Percentiles rank a stretch among this genome's conserved stretches.
Conservation (phyloP, 371 early-diverging fungal genomes). For the Mortierella sp. region DNA sequence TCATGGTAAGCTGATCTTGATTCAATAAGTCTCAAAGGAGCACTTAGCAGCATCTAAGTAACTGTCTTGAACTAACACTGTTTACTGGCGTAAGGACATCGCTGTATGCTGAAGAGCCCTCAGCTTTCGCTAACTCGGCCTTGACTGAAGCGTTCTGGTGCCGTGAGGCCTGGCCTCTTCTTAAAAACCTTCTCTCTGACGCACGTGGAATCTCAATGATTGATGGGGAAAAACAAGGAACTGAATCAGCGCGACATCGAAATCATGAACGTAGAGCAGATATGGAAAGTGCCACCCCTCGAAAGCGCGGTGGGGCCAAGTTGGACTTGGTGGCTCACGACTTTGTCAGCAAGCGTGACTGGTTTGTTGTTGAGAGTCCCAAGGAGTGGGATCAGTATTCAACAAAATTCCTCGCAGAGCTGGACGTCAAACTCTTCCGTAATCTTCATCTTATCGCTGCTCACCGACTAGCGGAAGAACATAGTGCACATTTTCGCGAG, state of each 20-base stretch:
- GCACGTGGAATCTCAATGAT: conserved; percentile 15
- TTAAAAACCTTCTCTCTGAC: conserved; percentile 19
- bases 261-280: conserved; percentile 7
- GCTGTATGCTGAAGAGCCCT: conserved; percentile 14
- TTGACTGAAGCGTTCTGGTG: conserved; percentile 24
- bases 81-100: conserved; percentile 3
- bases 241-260: conserved; percentile 14
- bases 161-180: conserved; percentile 22
- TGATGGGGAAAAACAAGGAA: conserved; percentile 20
- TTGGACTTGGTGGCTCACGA: conserved; percentile 14
- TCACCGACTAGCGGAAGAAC: conserved; percentile 15
- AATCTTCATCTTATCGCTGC: conserved; percentile 27
- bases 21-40: background rate
- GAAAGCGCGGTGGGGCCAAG: conserved; percentile 18
- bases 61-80: conserved; percentile 5
- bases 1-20: conserved; percentile 18
- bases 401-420: conserved; percentile 17
- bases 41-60: too few relatives aligned
- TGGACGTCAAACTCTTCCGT: conserved; percentile 16
- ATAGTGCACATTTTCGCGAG: background rate
- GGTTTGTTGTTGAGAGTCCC: conserved; percentile 18
- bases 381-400: conserved; percentile 26
- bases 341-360: conserved; percentile 15
- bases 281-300: conserved; percentile 12
- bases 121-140: conserved; percentile 14